Evolutionary conservation across 2,329 filamentous ascomycete genomes (phyloP).

Genomic region (Fusarium napiforme): DNA sequence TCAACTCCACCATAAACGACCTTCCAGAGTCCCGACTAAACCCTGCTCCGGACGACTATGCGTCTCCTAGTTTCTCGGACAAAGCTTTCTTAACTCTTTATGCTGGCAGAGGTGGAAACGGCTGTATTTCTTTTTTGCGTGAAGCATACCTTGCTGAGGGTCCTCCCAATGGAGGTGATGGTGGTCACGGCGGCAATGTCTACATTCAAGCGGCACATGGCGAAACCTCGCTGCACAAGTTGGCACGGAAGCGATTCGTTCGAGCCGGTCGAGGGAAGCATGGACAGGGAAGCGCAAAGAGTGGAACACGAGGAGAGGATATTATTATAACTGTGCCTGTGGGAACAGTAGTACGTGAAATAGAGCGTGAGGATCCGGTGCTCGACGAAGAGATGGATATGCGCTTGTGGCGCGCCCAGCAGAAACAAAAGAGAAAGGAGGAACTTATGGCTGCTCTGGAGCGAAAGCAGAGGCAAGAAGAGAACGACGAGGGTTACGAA

Average conservation of each 20-base stretch:
- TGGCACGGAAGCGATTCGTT: conserved; percentile 79
- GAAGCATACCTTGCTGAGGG: conserved; percentile 91
- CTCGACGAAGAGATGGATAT: conserved; percentile 67
- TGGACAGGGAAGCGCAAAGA: conserved; percentile 77
- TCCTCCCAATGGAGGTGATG: conserved; percentile 93
- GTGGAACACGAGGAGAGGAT: conserved; percentile 86
- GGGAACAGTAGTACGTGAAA: conserved; percentile 88
- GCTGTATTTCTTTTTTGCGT: conserved; percentile 92
- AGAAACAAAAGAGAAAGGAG: conserved; percentile 49
- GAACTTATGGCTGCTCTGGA: conserved; percentile 51
- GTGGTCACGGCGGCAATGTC: conserved; percentile 88
- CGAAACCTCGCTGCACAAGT: conserved; percentile 92
- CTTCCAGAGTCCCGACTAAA: conserved; percentile 73
- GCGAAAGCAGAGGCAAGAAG: conserved; percentile 36
- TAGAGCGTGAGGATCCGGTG: conserved; percentile 81
- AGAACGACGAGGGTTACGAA: conserved; percentile 28
- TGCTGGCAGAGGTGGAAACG: conserved; percentile 86
- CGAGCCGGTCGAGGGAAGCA: conserved; percentile 81
- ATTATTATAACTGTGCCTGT: conserved; percentile 90
- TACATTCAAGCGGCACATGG: conserved; percentile 94
- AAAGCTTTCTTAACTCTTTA: conserved; percentile 81
- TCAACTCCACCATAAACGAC: conserved; percentile 49
- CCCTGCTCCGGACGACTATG: conserved; percentile 85
- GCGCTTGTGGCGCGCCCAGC: conserved; percentile 47
- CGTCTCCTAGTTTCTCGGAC: conserved; percentile 85